Evolutionary conservation across 2,329 filamentous ascomycete genomes (phyloP).

Genomic region (Aspergillus nomiae): DNA sequence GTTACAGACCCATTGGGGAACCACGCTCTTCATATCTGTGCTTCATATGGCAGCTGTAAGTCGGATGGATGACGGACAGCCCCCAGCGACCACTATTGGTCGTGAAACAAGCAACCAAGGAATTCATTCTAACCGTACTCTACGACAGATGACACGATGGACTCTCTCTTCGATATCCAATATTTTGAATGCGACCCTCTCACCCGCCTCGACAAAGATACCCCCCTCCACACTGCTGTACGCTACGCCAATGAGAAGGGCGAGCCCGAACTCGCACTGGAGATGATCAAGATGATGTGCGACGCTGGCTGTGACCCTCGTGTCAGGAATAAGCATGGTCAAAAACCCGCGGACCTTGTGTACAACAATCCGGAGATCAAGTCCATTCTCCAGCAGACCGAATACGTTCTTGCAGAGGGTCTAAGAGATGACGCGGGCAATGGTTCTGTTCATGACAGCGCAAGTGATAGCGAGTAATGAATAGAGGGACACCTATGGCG

Average conservation of each 20-base stretch:
- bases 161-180: constrained; percentile 50
- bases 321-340: constrained; percentile 50
- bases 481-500: neutral
- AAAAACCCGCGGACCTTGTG: constrained; percentile 49
- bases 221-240: constrained; percentile 49
- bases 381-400: constrained; percentile 44
- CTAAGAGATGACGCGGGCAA: constrained; percentile 39
- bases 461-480: constrained; percentile 44
- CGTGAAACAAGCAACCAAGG: neutral
- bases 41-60: constrained; percentile 80
- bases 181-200: constrained; percentile 52
- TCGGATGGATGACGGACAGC: constrained; percentile 17
- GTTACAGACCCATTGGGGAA: constrained; percentile 85
- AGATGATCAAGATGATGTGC: constrained; percentile 53
- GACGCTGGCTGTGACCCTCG: constrained; percentile 52
- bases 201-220: constrained; percentile 49
- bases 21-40: constrained; percentile 86
- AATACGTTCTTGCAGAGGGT: constrained; percentile 51
- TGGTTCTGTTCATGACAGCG: constrained; percentile 40
- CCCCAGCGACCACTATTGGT: neutral
- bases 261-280: constrained; percentile 43
- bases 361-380: constrained; percentile 47
- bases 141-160: constrained; percentile 49
- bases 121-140: neutral
- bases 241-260: constrained; percentile 49